phyloP scores from a whole-genome alignment of 169 alveolate genomes.

The Eimeria praecox region DNA sequence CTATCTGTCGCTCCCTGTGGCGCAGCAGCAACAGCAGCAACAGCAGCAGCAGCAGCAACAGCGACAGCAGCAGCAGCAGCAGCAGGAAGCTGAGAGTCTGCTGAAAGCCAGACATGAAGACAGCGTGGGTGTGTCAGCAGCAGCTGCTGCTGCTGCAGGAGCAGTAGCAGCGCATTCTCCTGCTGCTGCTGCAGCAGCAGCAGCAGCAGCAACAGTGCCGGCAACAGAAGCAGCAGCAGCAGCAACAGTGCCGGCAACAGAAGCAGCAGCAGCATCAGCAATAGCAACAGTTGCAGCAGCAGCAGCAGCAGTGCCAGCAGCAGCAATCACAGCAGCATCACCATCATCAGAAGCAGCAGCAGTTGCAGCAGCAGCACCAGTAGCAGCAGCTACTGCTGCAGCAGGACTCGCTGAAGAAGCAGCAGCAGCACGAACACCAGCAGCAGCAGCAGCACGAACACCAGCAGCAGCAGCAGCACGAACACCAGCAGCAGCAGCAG shows the following conservation, averaged over 20 bases:
- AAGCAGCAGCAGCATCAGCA: background rate
- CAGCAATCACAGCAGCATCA: background rate
- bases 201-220: background rate
- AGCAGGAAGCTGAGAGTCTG: no score
- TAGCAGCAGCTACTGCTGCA: background rate
- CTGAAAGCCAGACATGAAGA: no score
- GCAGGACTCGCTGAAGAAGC: background rate
- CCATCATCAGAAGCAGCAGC: background rate
- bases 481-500: no score
- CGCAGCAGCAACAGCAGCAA: no score
- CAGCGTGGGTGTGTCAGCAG: no score
- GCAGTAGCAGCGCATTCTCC: no score
- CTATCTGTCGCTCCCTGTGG: no score
- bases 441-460: no score
- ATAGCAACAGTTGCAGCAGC: background rate
- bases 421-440: no score
- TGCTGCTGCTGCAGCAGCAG: no score
- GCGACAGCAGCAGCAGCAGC: background rate
- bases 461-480: no score
- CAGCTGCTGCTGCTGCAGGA: no score
- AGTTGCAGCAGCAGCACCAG: background rate
- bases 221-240: background rate
- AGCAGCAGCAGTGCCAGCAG: background rate
- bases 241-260: background rate
- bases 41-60: constrained; percentile 16